Percentiles rank a stretch among this genome's conserved stretches.
phyloP scores from a whole-genome alignment of 805 yeast species.

The Nakazawaea peltata region DNA sequence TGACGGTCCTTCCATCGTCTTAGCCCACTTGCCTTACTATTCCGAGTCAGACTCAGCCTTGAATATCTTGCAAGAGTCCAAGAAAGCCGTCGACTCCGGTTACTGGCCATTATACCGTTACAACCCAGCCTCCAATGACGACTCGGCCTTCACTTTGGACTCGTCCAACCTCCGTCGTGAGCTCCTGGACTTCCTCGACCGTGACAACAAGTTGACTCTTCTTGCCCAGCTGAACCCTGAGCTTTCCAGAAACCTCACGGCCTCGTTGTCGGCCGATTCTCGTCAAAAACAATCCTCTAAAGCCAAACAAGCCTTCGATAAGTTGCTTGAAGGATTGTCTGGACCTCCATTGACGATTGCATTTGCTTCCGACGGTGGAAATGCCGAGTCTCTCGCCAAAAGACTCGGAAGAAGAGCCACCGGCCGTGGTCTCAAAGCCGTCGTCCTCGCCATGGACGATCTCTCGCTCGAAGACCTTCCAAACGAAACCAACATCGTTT shows the following conservation, averaged over 20 bases:
- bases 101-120: conserved; percentile 93
- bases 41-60: conserved; percentile 61
- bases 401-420: conserved; percentile 72
- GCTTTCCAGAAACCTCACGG: conserved; percentile 64
- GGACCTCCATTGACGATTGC: conserved; percentile 89
- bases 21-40: conserved; percentile 80
- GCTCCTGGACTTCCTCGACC: conserved; percentile 71
- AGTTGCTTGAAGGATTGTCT: conserved; percentile 74
- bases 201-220: conserved; percentile 81
- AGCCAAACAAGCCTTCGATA: conserved; percentile 71
- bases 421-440: conserved; percentile 67
- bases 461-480: conserved; percentile 65
- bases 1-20: conserved; percentile 84
- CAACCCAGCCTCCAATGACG: conserved; percentile 52
- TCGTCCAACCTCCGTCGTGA: conserved; percentile 75
- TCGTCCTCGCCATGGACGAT: conserved; percentile 65
- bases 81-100: conserved; percentile 86
- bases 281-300: conserved; percentile 51
- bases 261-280: conserved; percentile 53
- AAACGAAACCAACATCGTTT: conserved; percentile 59
- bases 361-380: conserved; percentile 90
- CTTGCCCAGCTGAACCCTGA: conserved; percentile 65
- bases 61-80: conserved; percentile 76
- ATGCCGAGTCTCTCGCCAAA: conserved; percentile 75
- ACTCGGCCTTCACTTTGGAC: conserved; percentile 64